Evolutionary conservation across 2,329 filamentous ascomycete genomes (phyloP), one percentile per base, ranked within the genome.

Genomic region (Penicillium sp.): DNA sequence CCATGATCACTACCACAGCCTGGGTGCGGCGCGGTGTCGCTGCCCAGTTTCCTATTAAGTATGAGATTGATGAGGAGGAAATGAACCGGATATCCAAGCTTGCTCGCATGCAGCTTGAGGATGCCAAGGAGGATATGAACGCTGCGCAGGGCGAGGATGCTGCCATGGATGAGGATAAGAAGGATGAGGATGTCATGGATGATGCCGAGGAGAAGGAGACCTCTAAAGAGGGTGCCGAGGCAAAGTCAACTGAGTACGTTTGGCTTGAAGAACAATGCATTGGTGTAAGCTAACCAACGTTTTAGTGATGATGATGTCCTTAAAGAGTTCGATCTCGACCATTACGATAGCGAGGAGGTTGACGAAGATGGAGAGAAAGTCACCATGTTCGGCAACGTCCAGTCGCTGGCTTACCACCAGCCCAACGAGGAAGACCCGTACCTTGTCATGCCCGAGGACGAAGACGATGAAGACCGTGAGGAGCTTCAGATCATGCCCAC

Each of bases 401-500:
- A 95, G 76, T 93, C 91, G 29, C 82, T 99, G 26, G 90, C 92
- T 14, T 99, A 97, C 78, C 93, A 99, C 80, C 88, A 93, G 65
- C 92, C 91, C 60, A 95, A 96, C 77, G 90, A 93, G 70, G 91
- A 96, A 53, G 95, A 99, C 71, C 95, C 95, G 1, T 99, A 99
- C 77, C 95, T 99, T 71, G 96, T 93, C 45, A 83, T 99, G 69
- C 84, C 91, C 59, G 87, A 88, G 63, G 85, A 89, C 37, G 86
- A 89, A n/a, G 89, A 92, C 19, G 89, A 96, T 31, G 91, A 96
- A 55, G 95, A 98, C 65, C 85, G 92, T 57, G 91, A 98, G 78
- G 93, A 99, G 67, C 83, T 99, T 54, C 93, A 99, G 77, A 90
- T 99, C 63, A 78, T 98, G 63, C 87, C 91, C 3, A 95, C 91